Evolutionary conservation across 768 basidiomycete genomes (phyloP), one percentile per base, ranked within the genome.

Genomic region (Podaxis sp.): DNA sequence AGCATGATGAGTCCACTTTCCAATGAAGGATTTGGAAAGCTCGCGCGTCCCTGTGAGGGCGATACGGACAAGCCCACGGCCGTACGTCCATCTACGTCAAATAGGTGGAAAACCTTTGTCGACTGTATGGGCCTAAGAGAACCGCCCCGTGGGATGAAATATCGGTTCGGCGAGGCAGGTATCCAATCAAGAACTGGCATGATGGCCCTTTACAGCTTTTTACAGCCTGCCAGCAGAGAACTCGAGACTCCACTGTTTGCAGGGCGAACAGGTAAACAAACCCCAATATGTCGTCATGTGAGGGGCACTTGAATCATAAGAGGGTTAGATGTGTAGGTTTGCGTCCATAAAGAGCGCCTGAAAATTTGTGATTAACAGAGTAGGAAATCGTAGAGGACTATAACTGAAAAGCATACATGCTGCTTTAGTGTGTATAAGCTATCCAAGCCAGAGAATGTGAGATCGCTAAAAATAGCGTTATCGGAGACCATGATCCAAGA

Each of bases 281-380:
- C 56, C 22, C 40, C 42, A 57, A 46, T 44, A 57, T 57, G 56
- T 44, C 42, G 56, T 57, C 56, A 57, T 57, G 56, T 12, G 30
- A 6, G 15, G 30, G 26, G 24, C 26, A 22, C 9, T 51, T 15
- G 9, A 22, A 15, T 51, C 49, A 51, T 51, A 12, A 12, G 24
- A 28, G 22, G n/a, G 42, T 19, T 28, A 12, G 49, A 11, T 28
- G 13, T 9, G 8, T 8, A 24, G 15, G n/a, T 15, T 15, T 44
- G 42, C 22, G 26, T 13, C 49, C 13, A 17, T 19, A 24, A 51
- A 24, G 9, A 24, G 26, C 49, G 12, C 26, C 12, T 13, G 1
- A 1, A 1, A 22, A 12, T 17, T 46, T 8, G 19, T 46, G 44
- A 51, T 12, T 11, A 12, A 28, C 7, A 15, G 40, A 26, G 11